Evolutionary conservation across 331 rosid species (phyloP).

Genomic region (Saraca asoca): DNA sequence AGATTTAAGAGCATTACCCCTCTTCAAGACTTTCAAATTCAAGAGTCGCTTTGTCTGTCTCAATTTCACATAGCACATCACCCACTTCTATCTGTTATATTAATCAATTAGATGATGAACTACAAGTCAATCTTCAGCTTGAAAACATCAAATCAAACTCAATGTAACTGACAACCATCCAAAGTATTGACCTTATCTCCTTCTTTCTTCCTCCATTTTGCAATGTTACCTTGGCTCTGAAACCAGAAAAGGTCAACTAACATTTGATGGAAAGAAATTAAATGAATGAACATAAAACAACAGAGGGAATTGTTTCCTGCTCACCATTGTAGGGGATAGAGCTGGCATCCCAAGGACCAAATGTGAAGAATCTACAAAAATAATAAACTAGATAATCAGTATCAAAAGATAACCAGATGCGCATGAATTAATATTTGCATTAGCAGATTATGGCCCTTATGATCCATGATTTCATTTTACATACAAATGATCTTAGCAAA

Average conservation of each 20-base stretch:
- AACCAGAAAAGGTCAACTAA: constrained; percentile 35
- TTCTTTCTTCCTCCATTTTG: constrained; percentile 89
- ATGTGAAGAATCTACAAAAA: constrained; percentile 65
- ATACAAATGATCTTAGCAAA: neutral
- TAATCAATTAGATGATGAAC: constrained; percentile 31
- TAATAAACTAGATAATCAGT: constrained; percentile 25
- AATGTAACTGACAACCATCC: constrained; percentile 37
- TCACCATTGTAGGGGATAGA: constrained; percentile 97
- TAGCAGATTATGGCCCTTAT: constrained; percentile 30
- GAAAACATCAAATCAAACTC: constrained; percentile 29
- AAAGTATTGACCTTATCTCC: constrained; percentile 83
- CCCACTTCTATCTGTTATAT: constrained; percentile 84
- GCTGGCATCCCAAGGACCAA: constrained; percentile 90
- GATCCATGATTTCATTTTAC: constrained; percentile 17
- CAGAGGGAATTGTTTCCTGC: constrained; percentile 24
- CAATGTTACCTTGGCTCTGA: constrained; percentile 90
- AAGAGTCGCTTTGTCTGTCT: constrained; percentile 96
- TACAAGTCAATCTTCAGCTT: constrained; percentile 30
- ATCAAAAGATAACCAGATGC: constrained; percentile 28
- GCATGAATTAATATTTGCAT: constrained; percentile 12
- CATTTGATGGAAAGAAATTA: constrained; percentile 34
- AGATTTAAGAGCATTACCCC: constrained; percentile 61
- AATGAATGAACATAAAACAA: constrained; percentile 16
- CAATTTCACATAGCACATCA: constrained; percentile 90
- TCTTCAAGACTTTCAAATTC: constrained; percentile 97